Evolutionary conservation across 352 stramenopile genomes (phyloP), one percentile per base, ranked within the genome.

Genomic region (Halophytophthora polymorphica): DNA sequence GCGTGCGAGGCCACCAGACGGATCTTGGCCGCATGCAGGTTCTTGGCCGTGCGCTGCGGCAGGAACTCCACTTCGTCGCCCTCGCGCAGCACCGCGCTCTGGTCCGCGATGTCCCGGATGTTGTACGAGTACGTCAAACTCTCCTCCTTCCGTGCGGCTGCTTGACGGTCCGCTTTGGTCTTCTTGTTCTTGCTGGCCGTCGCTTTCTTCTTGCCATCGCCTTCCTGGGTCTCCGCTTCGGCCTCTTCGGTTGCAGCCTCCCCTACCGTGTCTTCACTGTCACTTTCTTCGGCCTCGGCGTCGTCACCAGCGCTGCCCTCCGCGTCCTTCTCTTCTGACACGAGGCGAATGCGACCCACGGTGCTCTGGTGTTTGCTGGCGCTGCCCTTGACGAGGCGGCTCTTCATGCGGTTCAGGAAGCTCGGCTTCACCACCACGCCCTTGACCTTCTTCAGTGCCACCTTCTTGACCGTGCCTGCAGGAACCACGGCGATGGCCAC

Each of bases 61-160:
- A 80, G 45, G 42, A 90, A 93, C 52, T 84, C 73, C 31, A 93
- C 72, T 44, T 86, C 69, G 39, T 93, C 82, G 1, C 79, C 82
- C 28, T 90, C 73, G 35, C 79, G 82, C 13, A 93, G 49, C 43
- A 93, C 63, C 1, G 73, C 69, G 6, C 50, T 61, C 7, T 56
- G 66, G 50, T 90, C 77, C 2, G 53, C 56, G 22, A 90, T 62
- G 56, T 93, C 82, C 39, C 77, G 77, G 41, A 93, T 67, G 54
- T 88, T 77, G 61, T 79, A 93, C 45, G 73, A 39, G 43, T 76
- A 86, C 31, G 64, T 29, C 33, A 61, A 44, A 18, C 53, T 64
- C 14, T 22, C 36, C 11, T 37, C 1, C 44, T 59, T 66, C 34
- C 64, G 43, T 33, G 53, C 40, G 17, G 41, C 5, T 18, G 29